phyloP scores from a whole-genome alignment of 176 grass and related monocot species.

The Musa schizocarpa region DNA sequence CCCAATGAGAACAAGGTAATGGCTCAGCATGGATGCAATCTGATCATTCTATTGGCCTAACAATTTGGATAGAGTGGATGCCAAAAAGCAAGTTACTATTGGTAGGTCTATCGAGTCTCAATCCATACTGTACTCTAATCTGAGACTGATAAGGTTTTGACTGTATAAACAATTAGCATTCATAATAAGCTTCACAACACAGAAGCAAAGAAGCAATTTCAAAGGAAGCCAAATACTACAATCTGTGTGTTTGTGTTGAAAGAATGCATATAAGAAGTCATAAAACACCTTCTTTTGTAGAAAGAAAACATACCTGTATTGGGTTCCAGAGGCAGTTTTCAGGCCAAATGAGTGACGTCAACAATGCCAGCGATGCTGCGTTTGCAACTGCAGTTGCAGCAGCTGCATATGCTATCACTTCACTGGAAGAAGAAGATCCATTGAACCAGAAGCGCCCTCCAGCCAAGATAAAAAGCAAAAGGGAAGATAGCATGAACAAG shows the following conservation, averaged over 20 bases:
- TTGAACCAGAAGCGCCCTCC: constrained; percentile 25
- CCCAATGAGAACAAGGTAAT: too few relatives aligned
- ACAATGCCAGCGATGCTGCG: constrained; percentile 9
- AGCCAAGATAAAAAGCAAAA: constrained; percentile 13
- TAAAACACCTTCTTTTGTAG: constrained; percentile 1
- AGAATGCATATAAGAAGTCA: neutral
- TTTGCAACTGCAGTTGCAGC: constrained; percentile 60
- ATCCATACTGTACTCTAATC: too few relatives aligned
- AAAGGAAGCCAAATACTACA: neutral
- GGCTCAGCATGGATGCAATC: too few relatives aligned
- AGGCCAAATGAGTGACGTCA: constrained; percentile 33
- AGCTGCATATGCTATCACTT: constrained; percentile 55
- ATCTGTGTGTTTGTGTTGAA: neutral
- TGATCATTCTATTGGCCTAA: too few relatives aligned
- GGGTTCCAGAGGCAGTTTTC: constrained; percentile 21
- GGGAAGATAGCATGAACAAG: constrained; percentile 36
- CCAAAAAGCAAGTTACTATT: too few relatives aligned
- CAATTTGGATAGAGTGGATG: too few relatives aligned
- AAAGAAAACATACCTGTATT: neutral
- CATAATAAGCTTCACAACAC: too few relatives aligned
- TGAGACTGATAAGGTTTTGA: too few relatives aligned
- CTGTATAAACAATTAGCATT: too few relatives aligned
- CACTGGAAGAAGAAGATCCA: constrained; percentile 47
- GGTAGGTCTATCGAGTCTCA: too few relatives aligned
- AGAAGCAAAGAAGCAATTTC: neutral